Conservation (phyloP, 2,329 filamentous ascomycete genomes). For the Aspergillus texensis region DNA sequence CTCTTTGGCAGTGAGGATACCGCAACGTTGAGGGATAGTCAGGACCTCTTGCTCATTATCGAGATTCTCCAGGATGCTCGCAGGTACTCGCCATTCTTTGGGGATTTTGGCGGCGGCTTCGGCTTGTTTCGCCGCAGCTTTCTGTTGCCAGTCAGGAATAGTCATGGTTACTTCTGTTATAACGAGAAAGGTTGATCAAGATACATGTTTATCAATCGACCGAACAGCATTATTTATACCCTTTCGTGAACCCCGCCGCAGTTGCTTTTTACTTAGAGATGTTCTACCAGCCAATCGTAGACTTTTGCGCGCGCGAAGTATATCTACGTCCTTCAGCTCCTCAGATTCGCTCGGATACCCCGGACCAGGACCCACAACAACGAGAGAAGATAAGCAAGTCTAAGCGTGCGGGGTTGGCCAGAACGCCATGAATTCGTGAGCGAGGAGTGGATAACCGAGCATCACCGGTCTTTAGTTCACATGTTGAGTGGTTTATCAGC, state of each 20-base stretch:
- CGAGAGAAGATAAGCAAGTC: too few species aligned
- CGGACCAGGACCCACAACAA: too few species aligned
- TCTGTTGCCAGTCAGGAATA: conserved; percentile 15
- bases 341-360: too few species aligned
- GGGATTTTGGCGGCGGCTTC: conserved; percentile 33
- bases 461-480: neutral
- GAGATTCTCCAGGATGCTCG: neutral
- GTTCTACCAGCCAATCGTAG: too few species aligned
- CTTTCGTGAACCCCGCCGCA: too few species aligned
- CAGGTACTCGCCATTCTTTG: conserved; percentile 30
- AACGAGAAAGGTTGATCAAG: neutral
- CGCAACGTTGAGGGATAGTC: neutral
- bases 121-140: conserved; percentile 24
- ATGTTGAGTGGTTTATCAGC: neutral
- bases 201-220: neutral
- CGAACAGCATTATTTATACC: neutral
- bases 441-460: too few species aligned
- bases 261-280: too few species aligned
- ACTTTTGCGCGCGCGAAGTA: too few species aligned
- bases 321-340: too few species aligned
- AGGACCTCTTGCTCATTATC: neutral
- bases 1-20: neutral
- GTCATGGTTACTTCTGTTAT: conserved; percentile 5
- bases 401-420: too few species aligned
- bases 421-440: too few species aligned